These are phyloP conservation scores for Silene uniflora DNA, from an alignment of 148 eudicot species.

Conservation along the genomic window DNA sequence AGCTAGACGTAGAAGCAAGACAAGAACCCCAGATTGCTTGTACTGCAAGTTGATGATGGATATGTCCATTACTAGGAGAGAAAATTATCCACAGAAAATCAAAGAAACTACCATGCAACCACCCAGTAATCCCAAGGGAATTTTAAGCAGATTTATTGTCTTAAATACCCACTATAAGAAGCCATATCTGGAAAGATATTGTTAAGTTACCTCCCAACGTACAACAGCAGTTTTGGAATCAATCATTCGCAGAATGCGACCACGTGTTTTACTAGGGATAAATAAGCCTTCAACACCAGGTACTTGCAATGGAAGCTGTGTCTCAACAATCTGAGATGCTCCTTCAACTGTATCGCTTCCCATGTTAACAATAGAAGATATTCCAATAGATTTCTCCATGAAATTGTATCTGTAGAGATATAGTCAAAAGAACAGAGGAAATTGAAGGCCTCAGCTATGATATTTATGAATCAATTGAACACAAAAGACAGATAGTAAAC, in stretches of 20 bases:
- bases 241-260: conserved; percentile 67
- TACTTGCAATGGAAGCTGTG: conserved; percentile 50
- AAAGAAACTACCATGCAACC: conserved; percentile 4
- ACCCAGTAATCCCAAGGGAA: background rate
- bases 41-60: conserved; percentile 42
- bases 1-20: conserved; percentile 77
- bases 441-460: background rate
- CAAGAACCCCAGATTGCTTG: conserved; percentile 66
- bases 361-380: conserved; percentile 70
- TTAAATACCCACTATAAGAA: conserved; percentile 4
- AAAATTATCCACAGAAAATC: background rate
- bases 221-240: conserved; percentile 61
- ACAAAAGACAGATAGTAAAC: background rate
- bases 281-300: conserved; percentile 77
- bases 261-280: conserved; percentile 71
- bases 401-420: conserved; percentile 65
- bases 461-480: background rate
- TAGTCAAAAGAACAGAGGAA: background rate
- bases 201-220: conserved; percentile 84
- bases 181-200: background rate
- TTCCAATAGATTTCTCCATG: conserved; percentile 79
- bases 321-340: conserved; percentile 55
- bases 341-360: conserved; percentile 38
- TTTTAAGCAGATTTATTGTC: background rate
- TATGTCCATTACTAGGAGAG: background rate